A percentile compares a stretch with the other conserved stretches of the same genome.
Conservation (phyloP, 331 rosid genomes). For the Acacia concinna region DNA sequence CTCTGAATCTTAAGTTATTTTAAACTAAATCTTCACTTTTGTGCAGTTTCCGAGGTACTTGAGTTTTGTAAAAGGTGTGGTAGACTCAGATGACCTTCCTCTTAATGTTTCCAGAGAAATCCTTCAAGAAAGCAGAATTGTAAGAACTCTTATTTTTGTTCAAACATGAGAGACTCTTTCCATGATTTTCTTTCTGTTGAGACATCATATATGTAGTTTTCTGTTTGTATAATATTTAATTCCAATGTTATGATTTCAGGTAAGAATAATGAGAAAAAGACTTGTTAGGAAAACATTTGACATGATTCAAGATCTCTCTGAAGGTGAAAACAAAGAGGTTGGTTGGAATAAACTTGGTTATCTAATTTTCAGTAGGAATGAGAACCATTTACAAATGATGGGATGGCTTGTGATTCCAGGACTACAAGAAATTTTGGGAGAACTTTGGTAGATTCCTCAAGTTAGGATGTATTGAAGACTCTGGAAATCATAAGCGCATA, state of each 20-base stretch:
- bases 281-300: conserved; percentile 94
- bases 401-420: conserved; percentile 50
- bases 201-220: background rate
- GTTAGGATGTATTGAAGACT: conserved; percentile 88
- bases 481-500: conserved; percentile 95
- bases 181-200: background rate
- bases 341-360: conserved; percentile 14
- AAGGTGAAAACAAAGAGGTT: conserved; percentile 92
- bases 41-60: conserved; percentile 93
- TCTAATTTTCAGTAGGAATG: conserved; percentile 13
- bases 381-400: conserved; percentile 24
- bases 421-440: conserved; percentile 98
- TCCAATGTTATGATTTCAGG: conserved; percentile 51
- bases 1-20: background rate
- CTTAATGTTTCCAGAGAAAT: conserved; percentile 97
- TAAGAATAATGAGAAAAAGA: conserved; percentile 97
- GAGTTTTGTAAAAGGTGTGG: conserved; percentile 97
- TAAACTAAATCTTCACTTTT: conserved; percentile 17
- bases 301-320: conserved; percentile 93
- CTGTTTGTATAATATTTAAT: background rate
- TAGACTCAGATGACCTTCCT: conserved; percentile 94
- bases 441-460: conserved; percentile 93
- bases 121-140: conserved; percentile 99
- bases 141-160: conserved; percentile 44
- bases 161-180: background rate